Conservation (phyloP, 2,329 filamentous ascomycete genomes). For the Calonectria henricotiae region DNA sequence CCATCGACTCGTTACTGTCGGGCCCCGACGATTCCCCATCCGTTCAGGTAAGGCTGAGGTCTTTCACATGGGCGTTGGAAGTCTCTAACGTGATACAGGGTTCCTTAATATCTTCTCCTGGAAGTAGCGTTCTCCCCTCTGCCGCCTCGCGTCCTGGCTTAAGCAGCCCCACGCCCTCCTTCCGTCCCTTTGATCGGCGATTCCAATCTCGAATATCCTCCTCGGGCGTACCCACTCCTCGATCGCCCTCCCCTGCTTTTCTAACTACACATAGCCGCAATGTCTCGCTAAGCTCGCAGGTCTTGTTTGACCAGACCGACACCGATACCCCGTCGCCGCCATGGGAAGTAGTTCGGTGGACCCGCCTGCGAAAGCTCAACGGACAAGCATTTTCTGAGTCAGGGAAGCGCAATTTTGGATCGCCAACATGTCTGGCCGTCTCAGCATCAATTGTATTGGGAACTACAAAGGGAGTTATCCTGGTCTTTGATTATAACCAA, state of each 20-base stretch:
- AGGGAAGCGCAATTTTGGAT: conserved; percentile 92
- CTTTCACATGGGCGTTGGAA: background rate
- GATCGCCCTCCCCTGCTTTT: conserved; percentile 85
- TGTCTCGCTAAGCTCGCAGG: conserved; percentile 82
- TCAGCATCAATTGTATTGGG: conserved; percentile 92
- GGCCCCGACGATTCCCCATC: conserved; percentile 90
- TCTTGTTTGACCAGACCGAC: conserved; percentile 75
- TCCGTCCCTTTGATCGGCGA: conserved; percentile 93
- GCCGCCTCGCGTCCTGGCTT: conserved; percentile 78
- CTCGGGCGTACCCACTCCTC: conserved; percentile 70
- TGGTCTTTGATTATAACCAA: conserved; percentile 98
- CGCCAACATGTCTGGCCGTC: conserved; percentile 90
- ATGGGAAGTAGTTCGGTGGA: conserved; percentile 99
- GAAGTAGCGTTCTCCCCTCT: conserved; percentile 81
- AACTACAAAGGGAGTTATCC: conserved; percentile 93
- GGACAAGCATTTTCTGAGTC: conserved; percentile 93
- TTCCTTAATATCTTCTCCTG: conserved; percentile 76
- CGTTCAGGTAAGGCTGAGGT: conserved; percentile 74
- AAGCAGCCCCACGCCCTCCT: conserved; percentile 82
- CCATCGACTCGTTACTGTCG: conserved; percentile 78
- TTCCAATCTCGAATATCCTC: conserved; percentile 90
- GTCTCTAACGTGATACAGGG: conserved; percentile 65
- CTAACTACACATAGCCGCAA: conserved; percentile 85
- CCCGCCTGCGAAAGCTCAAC: conserved; percentile 90
- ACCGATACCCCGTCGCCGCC: conserved; percentile 83